These are phyloP conservation scores for Globisporangium abappressorium DNA, from an alignment of 352 stramenopile species.

Conservation along the genomic window DNA sequence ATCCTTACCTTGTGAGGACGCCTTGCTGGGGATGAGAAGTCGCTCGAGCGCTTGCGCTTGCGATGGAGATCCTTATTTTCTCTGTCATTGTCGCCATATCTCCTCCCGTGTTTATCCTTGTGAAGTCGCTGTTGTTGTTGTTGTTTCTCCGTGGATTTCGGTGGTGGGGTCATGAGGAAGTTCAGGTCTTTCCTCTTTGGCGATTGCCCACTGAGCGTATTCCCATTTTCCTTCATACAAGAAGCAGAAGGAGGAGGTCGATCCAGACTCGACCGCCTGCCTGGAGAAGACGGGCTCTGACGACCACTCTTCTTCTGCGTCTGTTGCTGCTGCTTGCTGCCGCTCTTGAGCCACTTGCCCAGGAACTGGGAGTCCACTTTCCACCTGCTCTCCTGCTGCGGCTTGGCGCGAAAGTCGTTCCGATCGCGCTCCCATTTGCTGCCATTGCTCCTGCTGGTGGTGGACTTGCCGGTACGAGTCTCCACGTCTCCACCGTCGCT, in stretches of 20 bases:
- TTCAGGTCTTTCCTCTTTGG: not conserved
- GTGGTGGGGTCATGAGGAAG: not conserved
- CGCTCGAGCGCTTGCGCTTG: conserved; percentile 15
- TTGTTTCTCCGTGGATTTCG: not conserved
- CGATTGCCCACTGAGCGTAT: not conserved
- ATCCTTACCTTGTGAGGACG: not conserved
- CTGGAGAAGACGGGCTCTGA: not conserved
- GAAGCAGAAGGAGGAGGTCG: not conserved
- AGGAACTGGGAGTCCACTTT: conserved; percentile 15
- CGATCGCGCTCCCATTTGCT: conserved; percentile 22
- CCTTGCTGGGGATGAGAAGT: conserved; percentile 8
- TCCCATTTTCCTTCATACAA: not conserved
- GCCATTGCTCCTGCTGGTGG: not conserved
- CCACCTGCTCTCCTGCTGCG: conserved; percentile 13
- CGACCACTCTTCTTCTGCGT: not conserved
- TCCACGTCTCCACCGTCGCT: not conserved
- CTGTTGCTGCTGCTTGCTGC: not conserved
- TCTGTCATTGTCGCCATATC: not conserved
- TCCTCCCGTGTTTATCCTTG: not conserved
- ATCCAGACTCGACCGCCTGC: not conserved
- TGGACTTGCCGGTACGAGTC: not conserved
- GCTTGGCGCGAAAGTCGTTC: conserved; percentile 18
- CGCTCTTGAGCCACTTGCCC: conserved; percentile 13
- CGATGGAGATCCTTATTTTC: not conserved
- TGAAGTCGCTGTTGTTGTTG: not conserved